Conservation (phyloP, 805 yeast species). For the Candida pseudofarinosa region DNA sequence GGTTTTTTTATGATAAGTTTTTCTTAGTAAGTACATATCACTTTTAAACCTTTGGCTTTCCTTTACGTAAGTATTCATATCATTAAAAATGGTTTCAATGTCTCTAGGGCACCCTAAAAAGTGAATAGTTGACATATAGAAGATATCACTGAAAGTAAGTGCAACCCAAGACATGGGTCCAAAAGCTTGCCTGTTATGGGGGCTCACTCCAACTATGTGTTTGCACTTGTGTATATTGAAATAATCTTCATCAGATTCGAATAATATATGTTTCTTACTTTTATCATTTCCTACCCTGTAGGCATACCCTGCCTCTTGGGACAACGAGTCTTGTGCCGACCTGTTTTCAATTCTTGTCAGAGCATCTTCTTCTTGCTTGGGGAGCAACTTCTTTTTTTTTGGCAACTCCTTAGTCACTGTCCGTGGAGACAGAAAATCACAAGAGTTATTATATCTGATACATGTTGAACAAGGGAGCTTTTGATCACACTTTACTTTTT, state of each 20-base stretch:
- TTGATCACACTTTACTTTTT: constrained; percentile 25
- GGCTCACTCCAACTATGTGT: constrained; percentile 12
- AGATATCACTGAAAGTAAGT: constrained; percentile 18
- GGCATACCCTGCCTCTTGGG: not conserved
- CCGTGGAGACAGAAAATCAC: too few relatives aligned
- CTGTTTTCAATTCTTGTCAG: too few relatives aligned
- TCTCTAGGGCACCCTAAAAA: not conserved
- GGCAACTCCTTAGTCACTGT: too few relatives aligned
- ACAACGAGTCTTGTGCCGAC: too few relatives aligned
- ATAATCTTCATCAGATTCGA: constrained; percentile 6
- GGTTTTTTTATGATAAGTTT: not conserved
- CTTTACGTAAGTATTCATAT: not conserved
- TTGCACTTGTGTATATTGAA: not conserved
- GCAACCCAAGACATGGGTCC: constrained; percentile 26
- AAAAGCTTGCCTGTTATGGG: constrained; percentile 17
- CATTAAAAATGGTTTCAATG: not conserved
- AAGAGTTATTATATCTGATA: constrained; percentile 9
- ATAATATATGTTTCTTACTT: constrained; percentile 6
- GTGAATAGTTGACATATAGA: too few relatives aligned
- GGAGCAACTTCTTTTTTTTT: too few relatives aligned
- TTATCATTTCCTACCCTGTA: too few relatives aligned
- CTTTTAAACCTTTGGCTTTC: not conserved
- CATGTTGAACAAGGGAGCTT: constrained; percentile 24
- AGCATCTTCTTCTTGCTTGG: too few relatives aligned
- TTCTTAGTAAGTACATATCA: not conserved